These are phyloP conservation scores for Pyrenochaeta sp. DNA, from an alignment of 2,329 filamentous ascomycete genomes.

Conservation along the genomic window DNA sequence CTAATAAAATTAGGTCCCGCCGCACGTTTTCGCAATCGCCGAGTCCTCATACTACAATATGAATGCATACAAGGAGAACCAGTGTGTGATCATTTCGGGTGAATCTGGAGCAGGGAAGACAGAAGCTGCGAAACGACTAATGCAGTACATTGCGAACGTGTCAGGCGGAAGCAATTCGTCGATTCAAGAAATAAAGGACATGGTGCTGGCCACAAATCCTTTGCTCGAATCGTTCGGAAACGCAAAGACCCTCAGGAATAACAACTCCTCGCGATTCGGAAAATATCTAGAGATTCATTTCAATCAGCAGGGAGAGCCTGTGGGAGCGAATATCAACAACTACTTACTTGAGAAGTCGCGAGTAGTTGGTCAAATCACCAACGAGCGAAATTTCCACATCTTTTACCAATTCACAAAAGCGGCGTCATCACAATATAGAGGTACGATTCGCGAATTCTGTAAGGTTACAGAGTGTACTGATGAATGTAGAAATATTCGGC, in stretches of 20 bases:
- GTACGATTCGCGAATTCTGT: constrained; percentile 41
- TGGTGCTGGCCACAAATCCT: constrained; percentile 98
- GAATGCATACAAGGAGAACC: constrained; percentile 99
- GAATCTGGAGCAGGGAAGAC: constrained; percentile 99
- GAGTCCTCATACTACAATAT: constrained; percentile 99
- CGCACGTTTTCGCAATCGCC: constrained; percentile 96
- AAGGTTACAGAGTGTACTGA: constrained; percentile 17
- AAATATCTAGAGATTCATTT: constrained; percentile 99
- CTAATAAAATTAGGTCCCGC: constrained; percentile 67
- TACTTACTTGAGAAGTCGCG: constrained; percentile 95
- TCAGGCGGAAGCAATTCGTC: constrained; percentile 85
- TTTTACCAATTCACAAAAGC: constrained; percentile 99
- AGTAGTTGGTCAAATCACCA: constrained; percentile 92
- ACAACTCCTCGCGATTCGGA: constrained; percentile 98
- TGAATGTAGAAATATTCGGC: constrained; percentile 73
- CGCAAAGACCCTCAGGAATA: constrained; percentile 96
- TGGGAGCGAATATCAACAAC: constrained; percentile 97
- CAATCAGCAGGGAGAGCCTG: constrained; percentile 87
- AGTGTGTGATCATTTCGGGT: constrained; percentile 98
- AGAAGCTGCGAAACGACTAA: constrained; percentile 96
- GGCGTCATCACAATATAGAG: constrained; percentile 82
- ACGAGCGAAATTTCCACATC: constrained; percentile 98
- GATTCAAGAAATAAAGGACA: constrained; percentile 97
- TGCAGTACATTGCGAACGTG: constrained; percentile 99
- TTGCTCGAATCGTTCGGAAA: constrained; percentile 97